Evolutionary conservation across 2,329 filamentous ascomycete genomes (phyloP), one percentile per base, ranked within the genome.

Genomic region (Xylariaceae sp.): DNA sequence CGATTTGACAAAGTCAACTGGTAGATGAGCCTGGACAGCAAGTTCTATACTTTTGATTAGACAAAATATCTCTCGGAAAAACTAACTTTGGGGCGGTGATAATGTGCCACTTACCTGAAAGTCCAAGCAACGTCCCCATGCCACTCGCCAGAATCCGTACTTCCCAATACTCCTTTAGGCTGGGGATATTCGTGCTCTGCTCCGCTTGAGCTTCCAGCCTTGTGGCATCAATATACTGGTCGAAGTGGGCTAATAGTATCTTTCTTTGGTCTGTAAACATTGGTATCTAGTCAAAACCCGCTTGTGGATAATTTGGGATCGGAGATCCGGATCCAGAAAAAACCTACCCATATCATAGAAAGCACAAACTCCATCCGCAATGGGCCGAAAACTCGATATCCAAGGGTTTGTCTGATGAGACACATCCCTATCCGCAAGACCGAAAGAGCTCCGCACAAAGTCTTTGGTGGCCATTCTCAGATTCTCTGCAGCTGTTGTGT

Each of bases 61-160:
- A n/a, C 5, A 10, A 11, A 11, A 28, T 18, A 28, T n/a, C 31
- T 48, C 12, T 31, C 43, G 14, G 9, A 38, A 10, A 38, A 16
- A 5, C 34, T 9, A 14, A 13, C 13, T 14, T 14, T 5, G 34
- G 4, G 16, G 34, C 5, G 16, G 9, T 14, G 34, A 38, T 14
- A 5, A 38, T 13, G 10, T 4, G 13, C 34, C 13, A 52, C 58
- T 50, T 60, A 65, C 63, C 64, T 4, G 59, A 62, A 44, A 63
- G 56, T n/a, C 59, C 56, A 7, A 66, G 51, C 10, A 64, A 14
- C 11, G 56, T 50, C 5, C 57, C 59, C 63, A 64, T 65, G 3
- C 63, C 63, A 36, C 63, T 66, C 14, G 63, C 62, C 45, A 66
- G 45, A n/a, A 58, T 60, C 36, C 63, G 54, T n/a, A 64, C 59